These are phyloP conservation scores for Onygenales sp. DNA, from an alignment of 2,329 filamentous ascomycete species.

Conservation along the genomic window DNA sequence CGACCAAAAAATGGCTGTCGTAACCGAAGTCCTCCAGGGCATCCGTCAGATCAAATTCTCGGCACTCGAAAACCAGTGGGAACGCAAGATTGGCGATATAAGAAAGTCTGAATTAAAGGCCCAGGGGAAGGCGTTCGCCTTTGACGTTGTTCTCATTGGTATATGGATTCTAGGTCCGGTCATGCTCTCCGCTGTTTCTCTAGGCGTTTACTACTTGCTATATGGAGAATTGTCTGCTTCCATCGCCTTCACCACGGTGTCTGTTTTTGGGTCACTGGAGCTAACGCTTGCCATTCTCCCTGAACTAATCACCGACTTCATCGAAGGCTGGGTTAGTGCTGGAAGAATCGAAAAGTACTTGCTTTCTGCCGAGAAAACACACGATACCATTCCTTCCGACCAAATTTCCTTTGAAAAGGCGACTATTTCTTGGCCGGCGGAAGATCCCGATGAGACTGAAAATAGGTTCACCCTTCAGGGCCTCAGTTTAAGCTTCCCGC, in stretches of 20 bases:
- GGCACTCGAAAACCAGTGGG: constrained; percentile 65
- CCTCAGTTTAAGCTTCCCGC: constrained; percentile 57
- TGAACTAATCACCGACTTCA: constrained; percentile 58
- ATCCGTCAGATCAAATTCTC: constrained; percentile 82
- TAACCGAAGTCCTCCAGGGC: constrained; percentile 68
- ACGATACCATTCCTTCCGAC: constrained; percentile 45
- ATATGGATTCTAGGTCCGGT: constrained; percentile 69
- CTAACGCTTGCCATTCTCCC: constrained; percentile 61
- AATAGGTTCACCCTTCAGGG: constrained; percentile 57
- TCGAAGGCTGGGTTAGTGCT: constrained; percentile 66
- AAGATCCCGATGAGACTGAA: constrained; percentile 45
- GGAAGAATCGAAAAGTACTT: constrained; percentile 65
- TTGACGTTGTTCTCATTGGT: constrained; percentile 52
- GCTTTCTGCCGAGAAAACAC: constrained; percentile 53
- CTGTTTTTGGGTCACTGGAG: constrained; percentile 66
- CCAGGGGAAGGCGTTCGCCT: constrained; percentile 57
- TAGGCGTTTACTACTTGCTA: constrained; percentile 58
- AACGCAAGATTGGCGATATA: constrained; percentile 56
- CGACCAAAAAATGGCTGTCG: constrained; percentile 64
- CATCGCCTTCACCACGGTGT: constrained; percentile 69
- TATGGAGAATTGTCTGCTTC: constrained; percentile 58
- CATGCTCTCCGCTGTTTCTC: constrained; percentile 59
- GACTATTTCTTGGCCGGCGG: constrained; percentile 65
- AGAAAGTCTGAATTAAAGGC: constrained; percentile 58
- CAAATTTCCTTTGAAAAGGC: constrained; percentile 58